Conservation (phyloP, 352 stramenopile genomes). For the Phytophthora cajani region DNA sequence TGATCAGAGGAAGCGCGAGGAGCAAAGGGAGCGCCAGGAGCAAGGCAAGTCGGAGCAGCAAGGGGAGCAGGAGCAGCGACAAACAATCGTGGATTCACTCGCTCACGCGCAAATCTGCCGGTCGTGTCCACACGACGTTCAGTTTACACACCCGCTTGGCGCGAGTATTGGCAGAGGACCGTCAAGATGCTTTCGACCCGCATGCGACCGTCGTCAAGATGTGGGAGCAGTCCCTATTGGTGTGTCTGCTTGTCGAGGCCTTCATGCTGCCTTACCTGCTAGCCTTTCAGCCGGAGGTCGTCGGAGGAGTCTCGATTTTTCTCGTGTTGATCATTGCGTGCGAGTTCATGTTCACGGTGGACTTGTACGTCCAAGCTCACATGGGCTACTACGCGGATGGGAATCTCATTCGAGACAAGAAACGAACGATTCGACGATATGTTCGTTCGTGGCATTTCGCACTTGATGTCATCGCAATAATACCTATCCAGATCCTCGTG, state of each 20-base stretch:
- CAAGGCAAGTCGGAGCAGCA: not conserved
- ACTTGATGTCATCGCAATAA: conserved; percentile 51
- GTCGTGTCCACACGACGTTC: not conserved
- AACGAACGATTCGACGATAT: conserved; percentile 51
- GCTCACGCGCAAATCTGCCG: not conserved
- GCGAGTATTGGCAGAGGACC: conserved; percentile 8
- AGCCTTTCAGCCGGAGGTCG: conserved; percentile 33
- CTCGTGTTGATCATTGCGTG: conserved; percentile 33
- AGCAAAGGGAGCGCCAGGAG: conserved; percentile 1
- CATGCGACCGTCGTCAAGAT: conserved; percentile 44
- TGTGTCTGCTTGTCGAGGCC: conserved; percentile 49
- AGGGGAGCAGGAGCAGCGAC: not conserved
- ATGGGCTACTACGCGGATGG: conserved; percentile 63
- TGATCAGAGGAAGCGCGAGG: not conserved
- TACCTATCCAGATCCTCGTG: conserved; percentile 26
- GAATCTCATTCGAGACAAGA: conserved; percentile 50
- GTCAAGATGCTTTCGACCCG: conserved; percentile 51
- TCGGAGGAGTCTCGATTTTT: conserved; percentile 26
- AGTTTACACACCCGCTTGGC: conserved; percentile 1
- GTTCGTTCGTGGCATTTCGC: conserved; percentile 46
- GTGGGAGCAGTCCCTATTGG: conserved; percentile 61
- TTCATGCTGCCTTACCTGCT: conserved; percentile 62
- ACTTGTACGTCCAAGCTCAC: conserved; percentile 59
- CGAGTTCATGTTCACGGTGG: conserved; percentile 57
- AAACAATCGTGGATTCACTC: not conserved